A percentile compares a stretch with the other conserved stretches of the same genome.
phyloP scores from a whole-genome alignment of 1,284 basidiomycete genomes.

The Cryptococcus sp. region DNA sequence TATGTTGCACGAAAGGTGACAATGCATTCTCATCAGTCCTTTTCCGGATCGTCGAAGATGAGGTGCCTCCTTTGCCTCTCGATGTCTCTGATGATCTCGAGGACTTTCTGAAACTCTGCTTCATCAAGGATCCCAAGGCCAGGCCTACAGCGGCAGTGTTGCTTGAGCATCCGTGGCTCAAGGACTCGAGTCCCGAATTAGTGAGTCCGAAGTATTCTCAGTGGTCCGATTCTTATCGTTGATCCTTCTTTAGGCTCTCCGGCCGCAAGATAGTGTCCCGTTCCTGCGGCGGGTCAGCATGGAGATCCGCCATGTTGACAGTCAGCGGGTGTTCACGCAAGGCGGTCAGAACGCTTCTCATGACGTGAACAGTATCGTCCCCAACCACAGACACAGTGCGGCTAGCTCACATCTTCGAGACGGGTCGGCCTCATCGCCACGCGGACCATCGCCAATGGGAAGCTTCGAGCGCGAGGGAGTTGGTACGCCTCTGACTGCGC shows the following conservation, averaged over 20 bases:
- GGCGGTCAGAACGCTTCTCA: not conserved
- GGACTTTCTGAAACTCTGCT: constrained; percentile 80
- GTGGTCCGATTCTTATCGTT: not conserved
- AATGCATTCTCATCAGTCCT: constrained; percentile 62
- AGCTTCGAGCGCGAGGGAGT: constrained; percentile 10
- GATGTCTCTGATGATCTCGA: constrained; percentile 69
- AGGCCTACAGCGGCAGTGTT: constrained; percentile 79
- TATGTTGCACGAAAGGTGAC: not conserved
- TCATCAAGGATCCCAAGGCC: constrained; percentile 78
- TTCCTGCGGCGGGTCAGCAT: constrained; percentile 86
- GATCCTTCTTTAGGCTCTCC: constrained; percentile 63
- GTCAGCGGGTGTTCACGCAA: constrained; percentile 46
- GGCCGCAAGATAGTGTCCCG: constrained; percentile 89
- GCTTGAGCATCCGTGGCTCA: constrained; percentile 88
- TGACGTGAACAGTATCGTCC: constrained; percentile 16
- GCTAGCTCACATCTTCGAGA: constrained; percentile 52
- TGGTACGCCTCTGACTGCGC: constrained; percentile 8
- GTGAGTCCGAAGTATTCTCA: constrained; percentile 58
- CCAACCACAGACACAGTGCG: constrained; percentile 23
- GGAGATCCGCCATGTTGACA: constrained; percentile 73
- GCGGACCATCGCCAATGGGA: constrained; percentile 15
- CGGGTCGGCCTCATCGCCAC: constrained; percentile 14
- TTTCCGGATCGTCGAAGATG: constrained; percentile 93
- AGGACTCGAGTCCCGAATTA: constrained; percentile 72
- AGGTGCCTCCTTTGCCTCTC: constrained; percentile 79